phyloP scores from a whole-genome alignment of 129 eudicot genomes.

The Daucus carota region DNA sequence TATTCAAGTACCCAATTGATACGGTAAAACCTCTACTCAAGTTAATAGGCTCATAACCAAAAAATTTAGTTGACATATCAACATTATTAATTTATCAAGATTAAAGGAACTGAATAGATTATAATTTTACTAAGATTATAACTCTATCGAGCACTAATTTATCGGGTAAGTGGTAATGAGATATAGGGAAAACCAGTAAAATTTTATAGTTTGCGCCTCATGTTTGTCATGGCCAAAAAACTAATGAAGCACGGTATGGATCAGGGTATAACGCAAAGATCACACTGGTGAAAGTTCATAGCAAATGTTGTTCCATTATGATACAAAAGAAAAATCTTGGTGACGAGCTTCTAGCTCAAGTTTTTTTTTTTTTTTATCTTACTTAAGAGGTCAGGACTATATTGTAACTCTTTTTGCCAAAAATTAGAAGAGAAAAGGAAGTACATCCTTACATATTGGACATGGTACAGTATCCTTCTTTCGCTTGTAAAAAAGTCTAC shows the following conservation, averaged over 20 bases:
- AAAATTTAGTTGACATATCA: too few relatives aligned
- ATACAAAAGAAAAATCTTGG: not conserved
- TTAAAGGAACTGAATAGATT: too few relatives aligned
- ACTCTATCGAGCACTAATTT: too few relatives aligned
- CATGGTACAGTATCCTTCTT: constrained; percentile 69
- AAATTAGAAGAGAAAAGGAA: not conserved
- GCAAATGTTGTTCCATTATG: not conserved
- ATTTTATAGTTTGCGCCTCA: not conserved
- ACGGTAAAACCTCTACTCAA: too few relatives aligned
- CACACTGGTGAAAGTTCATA: not conserved
- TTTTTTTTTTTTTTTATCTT: not conserved
- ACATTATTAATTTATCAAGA: too few relatives aligned
- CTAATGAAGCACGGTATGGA: not conserved
- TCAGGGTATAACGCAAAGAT: not conserved
- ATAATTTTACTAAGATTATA: not conserved
- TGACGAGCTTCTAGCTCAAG: not conserved
- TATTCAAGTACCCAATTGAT: too few relatives aligned
- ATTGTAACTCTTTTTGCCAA: not conserved
- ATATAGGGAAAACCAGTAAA: not conserved
- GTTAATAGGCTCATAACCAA: too few relatives aligned
- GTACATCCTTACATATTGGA: constrained; percentile 64
- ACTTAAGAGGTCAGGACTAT: not conserved
- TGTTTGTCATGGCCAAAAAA: not conserved
- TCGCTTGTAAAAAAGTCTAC: constrained; percentile 90
- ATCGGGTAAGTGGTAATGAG: not conserved